Conservation (phyloP, 805 yeast species). For the Saturnispora saitoi region DNA sequence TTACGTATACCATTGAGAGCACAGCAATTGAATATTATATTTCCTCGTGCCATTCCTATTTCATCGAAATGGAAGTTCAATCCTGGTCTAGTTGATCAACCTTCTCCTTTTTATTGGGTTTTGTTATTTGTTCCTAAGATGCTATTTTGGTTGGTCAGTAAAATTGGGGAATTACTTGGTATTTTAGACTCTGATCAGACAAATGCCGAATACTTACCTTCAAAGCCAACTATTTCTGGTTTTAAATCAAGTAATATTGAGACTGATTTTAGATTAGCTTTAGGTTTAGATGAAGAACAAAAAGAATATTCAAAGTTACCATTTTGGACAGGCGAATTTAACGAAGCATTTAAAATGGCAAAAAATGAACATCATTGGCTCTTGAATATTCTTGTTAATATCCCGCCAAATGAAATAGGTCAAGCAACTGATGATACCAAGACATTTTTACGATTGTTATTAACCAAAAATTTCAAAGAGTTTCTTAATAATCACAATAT, state of each 20-base stretch:
- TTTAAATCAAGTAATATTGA: slow-evolving; percentile 14
- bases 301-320: slow-evolving; percentile 12
- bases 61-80: slow-evolving; percentile 31
- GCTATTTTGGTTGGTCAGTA: slow-evolving; percentile 26
- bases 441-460: slow-evolving; percentile 33
- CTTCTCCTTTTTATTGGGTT: slow-evolving; percentile 36
- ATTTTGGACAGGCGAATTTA: slow-evolving; percentile 31
- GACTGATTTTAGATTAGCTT: slow-evolving; percentile 13
- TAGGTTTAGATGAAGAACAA: slow-evolving; percentile 21
- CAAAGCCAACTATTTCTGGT: slow-evolving; percentile 15
- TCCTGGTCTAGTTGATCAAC: slow-evolving; percentile 19
- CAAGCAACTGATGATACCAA: slow-evolving; percentile 8
- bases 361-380: slow-evolving; percentile 40
- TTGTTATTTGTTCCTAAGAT: slow-evolving; percentile 49
- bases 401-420: slow-evolving; percentile 34
- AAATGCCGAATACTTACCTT: slow-evolving; percentile 24
- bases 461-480: slow-evolving; percentile 28
- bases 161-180: slow-evolving; percentile 33
- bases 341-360: slow-evolving; percentile 33
- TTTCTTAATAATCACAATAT: slow-evolving; percentile 34
- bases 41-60: slow-evolving; percentile 31
- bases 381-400: slow-evolving; percentile 44
- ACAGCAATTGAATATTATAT: slow-evolving; percentile 20
- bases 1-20: slow-evolving; percentile 15
- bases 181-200: slow-evolving; percentile 25